Percentiles rank a stretch among this genome's conserved stretches.
Evolutionary conservation across 345 rosid genomes (phyloP).

Genomic region (Eucalyptus sp.): DNA sequence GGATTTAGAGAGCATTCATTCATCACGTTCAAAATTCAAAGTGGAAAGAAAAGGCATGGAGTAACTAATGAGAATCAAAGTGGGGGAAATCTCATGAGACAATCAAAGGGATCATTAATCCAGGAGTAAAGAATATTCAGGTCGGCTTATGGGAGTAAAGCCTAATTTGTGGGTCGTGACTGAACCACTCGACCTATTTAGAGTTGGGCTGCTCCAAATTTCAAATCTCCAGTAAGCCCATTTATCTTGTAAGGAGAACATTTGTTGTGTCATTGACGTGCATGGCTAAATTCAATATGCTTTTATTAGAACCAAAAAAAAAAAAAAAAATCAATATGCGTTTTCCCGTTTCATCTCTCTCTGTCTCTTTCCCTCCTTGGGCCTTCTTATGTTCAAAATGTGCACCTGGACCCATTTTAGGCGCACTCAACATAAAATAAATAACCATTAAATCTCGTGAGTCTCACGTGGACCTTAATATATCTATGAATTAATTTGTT

Average conservation of each 20-base stretch:
- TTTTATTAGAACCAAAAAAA: neutral
- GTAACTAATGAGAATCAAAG: neutral
- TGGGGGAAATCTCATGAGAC: neutral
- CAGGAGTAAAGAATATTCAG: neutral
- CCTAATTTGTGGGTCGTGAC: neutral
- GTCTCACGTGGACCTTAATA: neutral
- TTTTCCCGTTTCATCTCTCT: neutral
- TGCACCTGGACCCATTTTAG: neutral
- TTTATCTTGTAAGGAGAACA: neutral
- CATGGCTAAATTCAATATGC: neutral
- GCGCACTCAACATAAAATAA: neutral
- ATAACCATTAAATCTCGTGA: fast-evolving
- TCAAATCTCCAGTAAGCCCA: neutral
- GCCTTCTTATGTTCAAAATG: neutral
- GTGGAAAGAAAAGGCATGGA: neutral
- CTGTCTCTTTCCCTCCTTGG: neutral
- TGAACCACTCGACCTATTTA: neutral
- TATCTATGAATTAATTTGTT: neutral
- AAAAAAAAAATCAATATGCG: neutral
- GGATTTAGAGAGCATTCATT: neutral
- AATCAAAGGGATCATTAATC: neutral
- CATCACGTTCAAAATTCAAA: neutral
- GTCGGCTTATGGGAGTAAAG: neutral
- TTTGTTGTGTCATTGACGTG: neutral
- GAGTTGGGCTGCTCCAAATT: neutral